These are phyloP conservation scores for Alternaria sp. DNA, from an alignment of 2,329 filamentous ascomycete genomes.

Conservation along the genomic window DNA sequence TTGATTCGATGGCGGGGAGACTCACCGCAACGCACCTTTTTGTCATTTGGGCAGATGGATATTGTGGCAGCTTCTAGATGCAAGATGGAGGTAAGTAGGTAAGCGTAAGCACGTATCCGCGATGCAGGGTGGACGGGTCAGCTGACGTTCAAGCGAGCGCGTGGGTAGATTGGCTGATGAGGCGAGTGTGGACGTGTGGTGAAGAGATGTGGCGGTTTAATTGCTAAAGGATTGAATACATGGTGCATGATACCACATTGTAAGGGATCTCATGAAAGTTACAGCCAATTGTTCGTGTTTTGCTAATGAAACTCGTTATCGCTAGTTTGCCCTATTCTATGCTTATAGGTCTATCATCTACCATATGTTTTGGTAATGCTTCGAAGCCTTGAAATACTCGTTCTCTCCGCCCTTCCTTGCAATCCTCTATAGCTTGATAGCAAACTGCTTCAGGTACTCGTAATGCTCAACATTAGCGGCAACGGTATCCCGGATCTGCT, in stretches of 20 bases:
- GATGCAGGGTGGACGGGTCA: background rate
- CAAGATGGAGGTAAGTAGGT: background rate
- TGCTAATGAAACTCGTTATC: background rate
- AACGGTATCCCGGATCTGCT: slow-evolving; percentile 73
- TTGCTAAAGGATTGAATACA: too few relatives aligned
- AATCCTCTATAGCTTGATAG: slow-evolving; percentile 57
- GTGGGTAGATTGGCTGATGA: background rate
- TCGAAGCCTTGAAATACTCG: background rate
- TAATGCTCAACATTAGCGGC: slow-evolving; percentile 76
- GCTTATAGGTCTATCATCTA: background rate
- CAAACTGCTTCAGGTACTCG: slow-evolving; percentile 82
- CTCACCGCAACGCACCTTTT: background rate
- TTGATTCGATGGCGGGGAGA: background rate
- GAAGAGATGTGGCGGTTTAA: background rate
- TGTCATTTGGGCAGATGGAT: background rate
- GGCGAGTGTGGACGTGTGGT: background rate
- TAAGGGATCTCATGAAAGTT: too few relatives aligned
- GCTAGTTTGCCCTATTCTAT: background rate
- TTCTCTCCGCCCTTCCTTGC: background rate
- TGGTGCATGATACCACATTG: too few relatives aligned
- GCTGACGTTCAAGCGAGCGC: background rate
- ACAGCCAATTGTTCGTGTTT: background rate
- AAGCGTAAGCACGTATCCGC: background rate
- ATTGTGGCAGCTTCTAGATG: background rate
- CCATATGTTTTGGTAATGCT: background rate